Evolutionary conservation across 2,329 filamentous ascomycete species (phyloP).

Genomic region (Pseudopithomyces maydicus): DNA sequence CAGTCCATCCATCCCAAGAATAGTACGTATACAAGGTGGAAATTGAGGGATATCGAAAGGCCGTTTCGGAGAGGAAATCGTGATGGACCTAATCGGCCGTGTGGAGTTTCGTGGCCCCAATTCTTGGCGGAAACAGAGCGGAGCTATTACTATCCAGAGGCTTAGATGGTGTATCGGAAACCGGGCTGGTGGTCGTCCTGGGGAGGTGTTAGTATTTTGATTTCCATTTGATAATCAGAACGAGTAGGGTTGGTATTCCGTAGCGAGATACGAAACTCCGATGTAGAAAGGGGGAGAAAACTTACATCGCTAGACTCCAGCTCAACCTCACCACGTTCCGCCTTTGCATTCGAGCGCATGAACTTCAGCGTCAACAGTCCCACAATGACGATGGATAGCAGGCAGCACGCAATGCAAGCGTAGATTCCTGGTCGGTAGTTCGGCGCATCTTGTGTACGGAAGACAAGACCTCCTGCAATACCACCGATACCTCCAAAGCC

Average conservation of each 20-base stretch:
- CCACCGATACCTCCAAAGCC: constrained; percentile 79
- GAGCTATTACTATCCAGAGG: too few species aligned
- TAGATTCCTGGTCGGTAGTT: constrained; percentile 44
- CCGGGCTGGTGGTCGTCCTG: constrained; percentile 40
- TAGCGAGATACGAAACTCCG: neutral
- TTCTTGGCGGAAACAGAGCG: too few species aligned
- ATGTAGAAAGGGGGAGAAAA: constrained; percentile 1
- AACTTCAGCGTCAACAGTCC: constrained; percentile 39
- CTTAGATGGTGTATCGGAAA: constrained; percentile 38
- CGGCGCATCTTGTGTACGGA: constrained; percentile 54
- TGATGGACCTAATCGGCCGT: too few species aligned
- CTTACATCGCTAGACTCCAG: constrained; percentile 47
- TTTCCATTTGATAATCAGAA: too few species aligned
- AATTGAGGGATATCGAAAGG: too few species aligned
- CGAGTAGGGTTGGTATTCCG: too few species aligned
- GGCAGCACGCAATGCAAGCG: constrained; percentile 45
- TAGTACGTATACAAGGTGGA: too few species aligned
- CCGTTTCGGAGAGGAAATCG: too few species aligned
- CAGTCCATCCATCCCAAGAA: too few species aligned
- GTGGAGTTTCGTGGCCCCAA: too few species aligned
- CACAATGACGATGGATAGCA: constrained; percentile 44
- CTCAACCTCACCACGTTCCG: constrained; percentile 48
- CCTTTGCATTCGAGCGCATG: constrained; percentile 41
- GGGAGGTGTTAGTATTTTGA: constrained; percentile 16
- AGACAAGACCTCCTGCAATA: constrained; percentile 75